Evolutionary conservation across 305 asterid species (phyloP).

Genomic region (Stenogyne calaminthoides): DNA sequence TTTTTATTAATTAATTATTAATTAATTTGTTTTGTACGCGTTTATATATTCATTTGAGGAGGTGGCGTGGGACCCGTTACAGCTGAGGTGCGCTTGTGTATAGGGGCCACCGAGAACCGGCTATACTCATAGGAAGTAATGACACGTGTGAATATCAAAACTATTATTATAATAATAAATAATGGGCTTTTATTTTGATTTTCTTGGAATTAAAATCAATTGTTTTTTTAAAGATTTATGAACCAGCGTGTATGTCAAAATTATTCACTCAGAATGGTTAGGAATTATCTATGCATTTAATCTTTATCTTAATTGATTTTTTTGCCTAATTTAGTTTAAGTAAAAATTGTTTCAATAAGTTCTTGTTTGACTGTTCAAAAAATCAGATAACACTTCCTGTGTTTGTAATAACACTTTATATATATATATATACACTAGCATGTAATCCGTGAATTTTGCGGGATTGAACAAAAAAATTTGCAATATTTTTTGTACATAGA

Average conservation of each 20-base stretch:
- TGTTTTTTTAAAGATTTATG: neutral
- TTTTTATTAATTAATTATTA: no score
- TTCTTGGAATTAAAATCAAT: neutral
- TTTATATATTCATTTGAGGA: neutral
- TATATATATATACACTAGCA: no score
- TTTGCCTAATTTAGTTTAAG: no score
- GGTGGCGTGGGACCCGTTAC: conserved; percentile 39
- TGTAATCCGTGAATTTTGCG: no score
- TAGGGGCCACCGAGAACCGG: conserved; percentile 28
- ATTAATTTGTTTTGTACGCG: neutral
- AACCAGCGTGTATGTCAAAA: neutral
- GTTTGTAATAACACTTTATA: no score
- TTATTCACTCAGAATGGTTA: neutral
- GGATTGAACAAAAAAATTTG: no score
- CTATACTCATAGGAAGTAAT: conserved; percentile 6
- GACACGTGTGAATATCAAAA: conserved; percentile 29
- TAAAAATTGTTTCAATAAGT: no score
- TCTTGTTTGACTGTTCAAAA: no score
- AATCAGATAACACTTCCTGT: no score
- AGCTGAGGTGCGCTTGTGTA: conserved; percentile 26
- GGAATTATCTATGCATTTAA: no score
- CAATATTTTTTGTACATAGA: no score
- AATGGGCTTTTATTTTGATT: neutral
- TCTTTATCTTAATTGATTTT: no score
- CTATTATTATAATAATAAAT: neutral